A percentile compares a stretch with the other conserved stretches of the same genome.
Evolutionary conservation across 139 green algal genomes (phyloP).

Genomic region (Tetraselmis striata): DNA sequence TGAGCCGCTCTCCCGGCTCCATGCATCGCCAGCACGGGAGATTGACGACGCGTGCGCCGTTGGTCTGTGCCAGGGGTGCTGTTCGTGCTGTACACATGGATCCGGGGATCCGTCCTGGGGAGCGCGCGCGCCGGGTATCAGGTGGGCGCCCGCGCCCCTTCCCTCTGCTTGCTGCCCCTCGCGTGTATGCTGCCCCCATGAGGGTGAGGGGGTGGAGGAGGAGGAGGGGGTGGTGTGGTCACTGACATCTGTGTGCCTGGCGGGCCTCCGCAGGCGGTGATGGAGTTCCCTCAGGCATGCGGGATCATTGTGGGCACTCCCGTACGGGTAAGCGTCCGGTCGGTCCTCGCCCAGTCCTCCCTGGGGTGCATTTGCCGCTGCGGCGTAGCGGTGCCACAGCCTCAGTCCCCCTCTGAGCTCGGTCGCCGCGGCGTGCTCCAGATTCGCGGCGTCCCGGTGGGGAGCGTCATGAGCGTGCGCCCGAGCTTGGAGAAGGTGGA

Average conservation of each 20-base stretch:
- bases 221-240: no score
- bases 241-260: neutral
- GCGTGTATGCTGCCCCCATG: neutral
- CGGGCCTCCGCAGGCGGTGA: conserved; percentile 36
- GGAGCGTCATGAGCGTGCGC: conserved; percentile 78
- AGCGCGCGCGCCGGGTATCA: conserved; percentile 45
- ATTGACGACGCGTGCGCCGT: no score
- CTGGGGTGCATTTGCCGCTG: no score
- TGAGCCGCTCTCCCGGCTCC: no score
- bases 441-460: conserved; percentile 72
- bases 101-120: conserved; percentile 37
- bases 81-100: conserved; percentile 49
- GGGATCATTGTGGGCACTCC: conserved; percentile 93
- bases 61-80: conserved; percentile 41
- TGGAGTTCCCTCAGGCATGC: conserved; percentile 89
- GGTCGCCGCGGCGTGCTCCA: conserved; percentile 42
- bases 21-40: no score
- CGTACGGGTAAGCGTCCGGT: conserved; percentile 50
- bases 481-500: conserved; percentile 85
- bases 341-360: no score
- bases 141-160: conserved; percentile 13
- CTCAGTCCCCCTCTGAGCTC: no score
- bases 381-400: no score
- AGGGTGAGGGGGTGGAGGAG: no score
- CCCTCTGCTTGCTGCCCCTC: neutral